These are phyloP conservation scores for Aspergillus ruber DNA, from an alignment of 2,329 filamentous ascomycete genomes.

Conservation along the genomic window DNA sequence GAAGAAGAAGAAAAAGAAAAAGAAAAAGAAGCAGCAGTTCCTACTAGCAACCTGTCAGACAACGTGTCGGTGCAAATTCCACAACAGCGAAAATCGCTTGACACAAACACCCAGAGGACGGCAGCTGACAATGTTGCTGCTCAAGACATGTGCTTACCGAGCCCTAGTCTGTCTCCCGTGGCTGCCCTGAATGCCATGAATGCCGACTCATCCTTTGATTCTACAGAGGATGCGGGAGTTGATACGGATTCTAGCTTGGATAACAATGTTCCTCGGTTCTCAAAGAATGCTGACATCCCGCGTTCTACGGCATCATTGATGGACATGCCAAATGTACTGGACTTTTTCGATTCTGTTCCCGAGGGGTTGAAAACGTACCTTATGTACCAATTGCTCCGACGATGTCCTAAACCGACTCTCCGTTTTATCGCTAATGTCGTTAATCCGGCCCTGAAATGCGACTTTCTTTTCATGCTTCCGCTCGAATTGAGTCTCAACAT, in stretches of 20 bases:
- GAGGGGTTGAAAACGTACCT: slow-evolving; percentile 89
- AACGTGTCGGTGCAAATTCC: not conserved
- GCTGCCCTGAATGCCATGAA: slow-evolving; percentile 63
- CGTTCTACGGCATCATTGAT: slow-evolving; percentile 47
- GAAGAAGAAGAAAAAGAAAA: slow-evolving; percentile 2
- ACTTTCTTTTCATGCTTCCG: slow-evolving; percentile 79
- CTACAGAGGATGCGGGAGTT: slow-evolving; percentile 31
- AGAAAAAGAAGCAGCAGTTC: slow-evolving; percentile 8
- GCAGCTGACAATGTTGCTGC: slow-evolving; percentile 63
- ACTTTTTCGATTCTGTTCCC: slow-evolving; percentile 86
- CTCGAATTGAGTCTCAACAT: slow-evolving; percentile 83
- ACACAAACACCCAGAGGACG: slow-evolving; percentile 32
- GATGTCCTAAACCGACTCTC: slow-evolving; percentile 80
- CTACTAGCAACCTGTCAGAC: slow-evolving; percentile 14
- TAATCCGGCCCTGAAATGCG: slow-evolving; percentile 89
- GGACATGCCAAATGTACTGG: slow-evolving; percentile 79
- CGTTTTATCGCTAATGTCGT: slow-evolving; percentile 86
- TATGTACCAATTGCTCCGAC: slow-evolving; percentile 89
- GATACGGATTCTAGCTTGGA: slow-evolving; percentile 41
- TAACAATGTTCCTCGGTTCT: slow-evolving; percentile 23
- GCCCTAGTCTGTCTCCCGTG: slow-evolving; percentile 83
- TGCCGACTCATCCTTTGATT: slow-evolving; percentile 38
- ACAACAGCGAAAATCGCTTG: slow-evolving; percentile 15
- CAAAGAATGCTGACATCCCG: slow-evolving; percentile 18
- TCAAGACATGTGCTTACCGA: slow-evolving; percentile 88